Evolutionary conservation across 805 yeast species (phyloP), one percentile per base, ranked within the genome.

Genomic region (Teunomyces cretensis): DNA sequence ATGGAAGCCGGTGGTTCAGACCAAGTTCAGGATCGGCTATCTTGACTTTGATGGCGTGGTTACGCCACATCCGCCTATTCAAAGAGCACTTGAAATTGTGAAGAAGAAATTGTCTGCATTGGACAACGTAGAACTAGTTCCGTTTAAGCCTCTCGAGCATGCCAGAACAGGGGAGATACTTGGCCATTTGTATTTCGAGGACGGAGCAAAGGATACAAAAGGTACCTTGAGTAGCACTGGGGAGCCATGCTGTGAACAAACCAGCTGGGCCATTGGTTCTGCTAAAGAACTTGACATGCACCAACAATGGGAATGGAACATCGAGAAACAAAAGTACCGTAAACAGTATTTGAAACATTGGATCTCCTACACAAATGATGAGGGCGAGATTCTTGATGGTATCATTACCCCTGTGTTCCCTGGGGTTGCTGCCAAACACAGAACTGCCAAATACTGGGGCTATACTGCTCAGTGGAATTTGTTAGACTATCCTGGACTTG

Each of bases 381-480:
- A 22, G 12, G 38, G 38, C 9, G 22, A 35, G 3, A 46, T 53
- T 24, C 59, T 86, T 39, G 91, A 86, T 57, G 79, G 82, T 56
- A 73, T 86, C 46, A 64, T 86, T 37, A 76, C 84, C 41, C 91
- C 92, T 47, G 76, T 81, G 6, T 81, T 82, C 62, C 78, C 76
- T 44, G 84, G 84, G 50, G 83, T 81, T 40, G 88, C 94, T n/a
- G 87, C 89, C 38, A 75, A 74, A 43, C 79, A 84, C 16, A 79
- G 76, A 39, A 72, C 75, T 42, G 75, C 84, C 4, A 79, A 77
- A 60, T 84, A 84, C 64, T 87, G 94, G 91, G 85, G 90, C 2
- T 87, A 87, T 70, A 85, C 92, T 4, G 68, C 89, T 2, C 72
- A 84, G 49, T 87, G 81, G 79, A 86, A 86, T 65, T 58, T 86